A percentile compares a stretch with the other conserved stretches of the same genome.
These are phyloP conservation scores for Dioscorea cayenensis DNA, from an alignment of 116 monocot genomes.

Conservation along the genomic window DNA sequence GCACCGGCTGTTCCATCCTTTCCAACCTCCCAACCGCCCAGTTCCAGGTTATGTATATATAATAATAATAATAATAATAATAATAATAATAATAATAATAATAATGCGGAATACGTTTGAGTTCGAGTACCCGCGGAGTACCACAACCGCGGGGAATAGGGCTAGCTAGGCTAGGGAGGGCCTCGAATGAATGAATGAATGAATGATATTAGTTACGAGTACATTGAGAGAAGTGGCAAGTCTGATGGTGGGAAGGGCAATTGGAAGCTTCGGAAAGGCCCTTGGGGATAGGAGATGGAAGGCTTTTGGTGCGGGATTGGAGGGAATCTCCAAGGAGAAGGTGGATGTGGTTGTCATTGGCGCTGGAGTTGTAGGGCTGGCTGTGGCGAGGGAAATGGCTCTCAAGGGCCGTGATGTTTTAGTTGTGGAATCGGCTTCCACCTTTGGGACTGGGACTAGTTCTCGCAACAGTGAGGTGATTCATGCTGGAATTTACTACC, in stretches of 20 bases:
- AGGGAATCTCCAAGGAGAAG: slow-evolving; percentile 39
- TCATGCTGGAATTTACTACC: slow-evolving; percentile 93
- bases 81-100: too few species aligned
- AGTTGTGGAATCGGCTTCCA: slow-evolving; percentile 66
- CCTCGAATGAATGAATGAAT: too few species aligned
- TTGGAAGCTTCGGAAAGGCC: not conserved
- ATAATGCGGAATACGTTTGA: too few species aligned
- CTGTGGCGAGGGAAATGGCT: slow-evolving; percentile 73
- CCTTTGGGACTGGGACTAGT: slow-evolving; percentile 84
- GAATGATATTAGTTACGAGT: too few species aligned
- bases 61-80: too few species aligned
- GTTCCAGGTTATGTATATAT: too few species aligned
- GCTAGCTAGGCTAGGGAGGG: too few species aligned
- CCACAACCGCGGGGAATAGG: too few species aligned
- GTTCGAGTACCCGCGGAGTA: too few species aligned
- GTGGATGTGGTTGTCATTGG: slow-evolving; percentile 90
- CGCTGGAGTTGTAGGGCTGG: slow-evolving; percentile 85
- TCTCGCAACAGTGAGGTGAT: slow-evolving; percentile 98
- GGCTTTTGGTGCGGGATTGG: not conserved
- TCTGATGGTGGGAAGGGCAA: slow-evolving; percentile 7
- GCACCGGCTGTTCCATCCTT: slow-evolving; percentile 41
- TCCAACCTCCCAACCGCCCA: not conserved
- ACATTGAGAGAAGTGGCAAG: too few species aligned
- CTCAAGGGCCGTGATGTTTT: slow-evolving; percentile 66
- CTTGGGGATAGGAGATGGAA: not conserved